phyloP scores from a whole-genome alignment of 2,329 filamentous ascomycete species.

The Balansia obtecta region DNA sequence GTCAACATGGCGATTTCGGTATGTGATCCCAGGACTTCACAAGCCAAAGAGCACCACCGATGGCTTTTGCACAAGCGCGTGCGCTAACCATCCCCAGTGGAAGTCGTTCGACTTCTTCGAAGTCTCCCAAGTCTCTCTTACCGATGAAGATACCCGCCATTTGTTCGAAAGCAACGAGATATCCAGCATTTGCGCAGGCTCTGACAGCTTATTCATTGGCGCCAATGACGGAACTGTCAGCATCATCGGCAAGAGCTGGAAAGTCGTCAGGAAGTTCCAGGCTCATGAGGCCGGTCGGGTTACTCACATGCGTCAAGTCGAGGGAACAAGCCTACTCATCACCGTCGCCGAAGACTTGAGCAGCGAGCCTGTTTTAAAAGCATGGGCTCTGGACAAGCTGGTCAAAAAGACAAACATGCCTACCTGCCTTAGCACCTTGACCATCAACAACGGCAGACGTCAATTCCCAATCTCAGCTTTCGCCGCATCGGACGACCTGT shows the following conservation, averaged over 20 bases:
- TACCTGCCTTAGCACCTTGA: constrained; percentile 74
- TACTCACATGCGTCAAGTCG: constrained; percentile 84
- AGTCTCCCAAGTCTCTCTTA: constrained; percentile 69
- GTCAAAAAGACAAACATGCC: constrained; percentile 90
- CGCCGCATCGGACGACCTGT: constrained; percentile 73
- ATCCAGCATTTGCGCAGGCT: constrained; percentile 73
- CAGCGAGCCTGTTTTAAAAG: constrained; percentile 78
- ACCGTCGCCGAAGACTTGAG: constrained; percentile 82
- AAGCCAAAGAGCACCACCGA: neutral
- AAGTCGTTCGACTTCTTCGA: constrained; percentile 99
- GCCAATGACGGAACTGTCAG: constrained; percentile 76
- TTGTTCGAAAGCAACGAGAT: constrained; percentile 76
- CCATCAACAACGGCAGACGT: constrained; percentile 79
- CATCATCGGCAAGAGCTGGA: constrained; percentile 79
- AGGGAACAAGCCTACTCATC: constrained; percentile 73
- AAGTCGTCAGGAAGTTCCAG: constrained; percentile 73
- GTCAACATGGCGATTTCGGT: constrained; percentile 24
- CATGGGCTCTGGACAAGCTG: constrained; percentile 92
- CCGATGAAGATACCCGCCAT: constrained; percentile 65
- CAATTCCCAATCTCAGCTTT: constrained; percentile 94
- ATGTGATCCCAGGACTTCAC: constrained; percentile 3
- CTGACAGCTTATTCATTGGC: constrained; percentile 81
- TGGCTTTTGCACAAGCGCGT: neutral
- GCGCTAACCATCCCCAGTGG: constrained; percentile 48
- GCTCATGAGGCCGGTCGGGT: constrained; percentile 72